Evolutionary conservation across 768 basidiomycete genomes (phyloP).

Genomic region (Dentipellis sp.): DNA sequence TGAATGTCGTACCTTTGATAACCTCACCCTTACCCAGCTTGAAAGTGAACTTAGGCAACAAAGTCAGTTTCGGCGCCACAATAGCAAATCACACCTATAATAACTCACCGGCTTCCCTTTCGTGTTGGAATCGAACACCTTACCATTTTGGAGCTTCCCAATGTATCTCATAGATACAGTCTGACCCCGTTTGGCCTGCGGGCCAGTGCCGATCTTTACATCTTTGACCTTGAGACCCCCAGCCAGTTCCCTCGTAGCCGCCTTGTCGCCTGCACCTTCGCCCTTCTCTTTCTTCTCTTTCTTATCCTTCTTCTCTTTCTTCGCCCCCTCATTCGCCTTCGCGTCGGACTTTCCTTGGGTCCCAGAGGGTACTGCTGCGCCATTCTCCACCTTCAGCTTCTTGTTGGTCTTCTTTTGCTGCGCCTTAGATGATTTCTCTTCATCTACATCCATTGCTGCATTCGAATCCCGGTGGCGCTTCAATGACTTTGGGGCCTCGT

Average conservation of each 20-base stretch:
- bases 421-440: constrained; percentile 36
- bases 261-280: constrained; percentile 18
- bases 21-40: constrained; percentile 82
- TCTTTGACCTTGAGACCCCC: constrained; percentile 76
- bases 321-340: constrained; percentile 22
- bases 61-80: not conserved
- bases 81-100: constrained; percentile 1
- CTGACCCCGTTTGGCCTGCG: constrained; percentile 79
- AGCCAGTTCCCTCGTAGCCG: constrained; percentile 36
- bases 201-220: constrained; percentile 72
- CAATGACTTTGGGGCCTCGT: constrained; percentile 23
- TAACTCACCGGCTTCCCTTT: constrained; percentile 76
- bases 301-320: constrained; percentile 27
- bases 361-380: constrained; percentile 28
- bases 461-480: constrained; percentile 65
- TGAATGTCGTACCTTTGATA: constrained; percentile 59
- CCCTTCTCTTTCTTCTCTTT: constrained; percentile 18
- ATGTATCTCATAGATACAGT: constrained; percentile 85
- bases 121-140: constrained; percentile 70
- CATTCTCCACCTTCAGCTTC: constrained; percentile 62
- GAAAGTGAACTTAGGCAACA: constrained; percentile 53
- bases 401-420: constrained; percentile 42
- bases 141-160: constrained; percentile 75
- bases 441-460: constrained; percentile 37
- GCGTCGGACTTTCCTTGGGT: constrained; percentile 13